These are phyloP conservation scores for Suillus luteus DNA, from an alignment of 768 basidiomycete species.

Conservation along the genomic window DNA sequence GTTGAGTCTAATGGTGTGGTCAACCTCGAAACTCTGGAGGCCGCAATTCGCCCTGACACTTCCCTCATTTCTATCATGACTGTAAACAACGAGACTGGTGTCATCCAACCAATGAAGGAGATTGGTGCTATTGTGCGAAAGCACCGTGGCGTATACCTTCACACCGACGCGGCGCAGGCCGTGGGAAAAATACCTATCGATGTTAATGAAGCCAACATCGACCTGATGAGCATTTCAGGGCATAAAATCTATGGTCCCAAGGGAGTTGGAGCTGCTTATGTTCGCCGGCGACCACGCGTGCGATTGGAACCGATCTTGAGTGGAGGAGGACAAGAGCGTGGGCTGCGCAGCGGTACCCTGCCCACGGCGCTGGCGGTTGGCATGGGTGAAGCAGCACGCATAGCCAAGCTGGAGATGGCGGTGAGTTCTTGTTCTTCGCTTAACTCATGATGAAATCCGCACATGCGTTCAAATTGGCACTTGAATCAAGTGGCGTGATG, in stretches of 20 bases:
- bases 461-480: constrained; percentile 32
- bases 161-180: constrained; percentile 97
- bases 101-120: constrained; percentile 95
- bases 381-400: constrained; percentile 90
- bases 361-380: constrained; percentile 88
- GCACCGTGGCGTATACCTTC: constrained; percentile 90
- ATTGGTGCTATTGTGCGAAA: constrained; percentile 86
- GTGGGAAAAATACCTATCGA: constrained; percentile 89
- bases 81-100: constrained; percentile 99
- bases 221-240: constrained; percentile 93
- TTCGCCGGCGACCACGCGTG: constrained; percentile 88
- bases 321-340: constrained; percentile 97
- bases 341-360: constrained; percentile 92
- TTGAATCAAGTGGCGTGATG: constrained; percentile 48
- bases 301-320: constrained; percentile 92
- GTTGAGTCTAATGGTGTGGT: constrained; percentile 86
- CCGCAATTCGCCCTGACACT: constrained; percentile 89
- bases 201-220: constrained; percentile 94
- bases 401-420: constrained; percentile 90
- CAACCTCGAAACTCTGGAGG: constrained; percentile 75
- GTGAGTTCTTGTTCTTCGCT: constrained; percentile 54
- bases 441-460: constrained; percentile 49
- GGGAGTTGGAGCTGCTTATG: constrained; percentile 93
- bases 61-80: constrained; percentile 97
- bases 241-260: constrained; percentile 99